phyloP scores from a whole-genome alignment of 2,329 filamentous ascomycete genomes.

The Sphaerulina populicola region DNA sequence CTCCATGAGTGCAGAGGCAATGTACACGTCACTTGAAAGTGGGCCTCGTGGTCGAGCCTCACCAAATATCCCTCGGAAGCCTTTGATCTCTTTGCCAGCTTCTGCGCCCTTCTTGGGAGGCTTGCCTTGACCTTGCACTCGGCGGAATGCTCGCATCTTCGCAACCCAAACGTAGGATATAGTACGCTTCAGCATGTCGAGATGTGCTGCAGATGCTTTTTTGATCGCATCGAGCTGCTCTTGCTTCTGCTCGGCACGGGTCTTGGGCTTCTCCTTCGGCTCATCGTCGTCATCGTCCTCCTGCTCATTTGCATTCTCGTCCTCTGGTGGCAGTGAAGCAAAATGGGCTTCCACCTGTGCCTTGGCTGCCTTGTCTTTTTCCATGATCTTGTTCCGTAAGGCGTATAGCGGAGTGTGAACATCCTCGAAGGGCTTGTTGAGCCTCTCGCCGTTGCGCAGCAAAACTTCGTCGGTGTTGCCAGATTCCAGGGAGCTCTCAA shows the following conservation, averaged over 20 bases:
- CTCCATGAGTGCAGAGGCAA: slow-evolving; percentile 85
- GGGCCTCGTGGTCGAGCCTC: slow-evolving; percentile 81
- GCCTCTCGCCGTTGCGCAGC: slow-evolving; percentile 57
- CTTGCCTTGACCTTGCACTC: slow-evolving; percentile 73
- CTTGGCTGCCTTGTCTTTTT: slow-evolving; percentile 56
- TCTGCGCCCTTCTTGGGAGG: slow-evolving; percentile 38
- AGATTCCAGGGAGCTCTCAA: slow-evolving; percentile 68
- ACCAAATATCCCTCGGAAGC: slow-evolving; percentile 78
- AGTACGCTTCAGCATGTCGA: slow-evolving; percentile 68
- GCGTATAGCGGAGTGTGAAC: slow-evolving; percentile 82
- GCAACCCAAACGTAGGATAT: slow-evolving; percentile 94
- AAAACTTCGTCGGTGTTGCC: slow-evolving; percentile 61
- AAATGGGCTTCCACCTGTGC: slow-evolving; percentile 49
- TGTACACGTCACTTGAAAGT: slow-evolving; percentile 88
- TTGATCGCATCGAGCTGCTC: slow-evolving; percentile 50
- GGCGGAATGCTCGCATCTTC: slow-evolving; percentile 84
- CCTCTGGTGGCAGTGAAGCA: slow-evolving; percentile 38
- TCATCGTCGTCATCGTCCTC: slow-evolving; percentile 50
- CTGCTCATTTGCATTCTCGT: slow-evolving; percentile 30
- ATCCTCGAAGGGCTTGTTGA: slow-evolving; percentile 75
- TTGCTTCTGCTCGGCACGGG: slow-evolving; percentile 45
- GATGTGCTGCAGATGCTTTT: slow-evolving; percentile 63
- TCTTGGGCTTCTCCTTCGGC: slow-evolving; percentile 40
- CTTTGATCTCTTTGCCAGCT: slow-evolving; percentile 33
- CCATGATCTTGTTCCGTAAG: slow-evolving; percentile 62